These are phyloP conservation scores for Globisporangium parvum DNA, from an alignment of 352 stramenopile genomes.

Conservation along the genomic window DNA sequence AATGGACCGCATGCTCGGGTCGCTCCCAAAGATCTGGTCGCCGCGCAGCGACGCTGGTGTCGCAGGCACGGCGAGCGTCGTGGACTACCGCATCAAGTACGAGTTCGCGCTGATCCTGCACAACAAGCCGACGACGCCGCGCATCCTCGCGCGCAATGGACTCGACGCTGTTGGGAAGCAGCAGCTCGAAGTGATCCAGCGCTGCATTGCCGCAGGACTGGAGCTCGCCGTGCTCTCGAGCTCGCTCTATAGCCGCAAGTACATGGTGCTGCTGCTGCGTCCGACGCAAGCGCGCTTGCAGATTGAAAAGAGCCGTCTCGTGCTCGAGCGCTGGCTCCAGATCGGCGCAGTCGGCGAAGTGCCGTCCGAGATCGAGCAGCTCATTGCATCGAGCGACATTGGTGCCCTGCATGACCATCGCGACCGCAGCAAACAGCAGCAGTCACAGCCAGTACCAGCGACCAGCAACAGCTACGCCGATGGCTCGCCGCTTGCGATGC, in stretches of 20 bases:
- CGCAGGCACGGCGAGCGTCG: conserved; percentile 15
- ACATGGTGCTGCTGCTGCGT: conserved; percentile 65
- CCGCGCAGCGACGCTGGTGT: conserved; percentile 44
- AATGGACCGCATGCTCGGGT: conserved; percentile 32
- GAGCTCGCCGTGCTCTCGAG: conserved; percentile 78
- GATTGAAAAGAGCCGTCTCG: conserved; percentile 74
- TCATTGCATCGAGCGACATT: conserved; percentile 75
- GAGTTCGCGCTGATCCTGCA: conserved; percentile 81
- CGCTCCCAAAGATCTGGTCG: conserved; percentile 64
- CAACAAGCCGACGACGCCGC: conserved; percentile 74
- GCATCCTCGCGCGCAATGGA: conserved; percentile 67
- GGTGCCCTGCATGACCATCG: conserved; percentile 22
- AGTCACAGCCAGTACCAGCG: background rate
- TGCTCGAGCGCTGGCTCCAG: conserved; percentile 80
- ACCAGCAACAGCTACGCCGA: background rate
- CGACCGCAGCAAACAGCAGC: background rate
- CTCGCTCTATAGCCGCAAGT: conserved; percentile 78
- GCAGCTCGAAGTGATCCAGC: conserved; percentile 68
- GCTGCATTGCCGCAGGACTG: conserved; percentile 67
- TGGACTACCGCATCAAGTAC: conserved; percentile 73
- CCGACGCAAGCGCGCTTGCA: conserved; percentile 57
- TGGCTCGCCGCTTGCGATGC: conserved; percentile 6
- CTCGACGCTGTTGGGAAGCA: conserved; percentile 66
- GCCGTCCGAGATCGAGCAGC: conserved; percentile 79
- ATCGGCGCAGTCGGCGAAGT: conserved; percentile 83